Evolutionary conservation across 306 rosid genomes (phyloP).

Genomic region (Alnus glutinosa): DNA sequence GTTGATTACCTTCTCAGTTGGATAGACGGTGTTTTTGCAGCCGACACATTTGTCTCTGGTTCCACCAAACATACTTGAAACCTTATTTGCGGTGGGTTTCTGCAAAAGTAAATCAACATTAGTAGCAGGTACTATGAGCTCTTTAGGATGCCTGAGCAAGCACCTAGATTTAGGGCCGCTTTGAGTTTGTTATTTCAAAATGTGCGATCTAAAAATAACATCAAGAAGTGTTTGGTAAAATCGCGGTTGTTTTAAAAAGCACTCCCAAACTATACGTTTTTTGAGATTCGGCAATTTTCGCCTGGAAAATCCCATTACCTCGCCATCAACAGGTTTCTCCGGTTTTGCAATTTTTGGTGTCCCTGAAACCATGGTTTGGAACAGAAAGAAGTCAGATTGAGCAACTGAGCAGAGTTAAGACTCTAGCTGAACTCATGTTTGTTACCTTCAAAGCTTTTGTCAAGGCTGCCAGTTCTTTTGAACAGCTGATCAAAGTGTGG

Average conservation of each 20-base stretch:
- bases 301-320: conserved; percentile 45
- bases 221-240: no score
- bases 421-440: neutral
- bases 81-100: conserved; percentile 78
- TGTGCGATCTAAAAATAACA: no score
- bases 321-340: conserved; percentile 60
- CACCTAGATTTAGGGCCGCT: neutral
- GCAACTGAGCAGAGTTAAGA: conserved; percentile 15
- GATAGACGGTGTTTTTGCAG: conserved; percentile 89
- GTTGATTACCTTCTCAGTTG: conserved; percentile 80
- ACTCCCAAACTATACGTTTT: no score
- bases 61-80: conserved; percentile 84
- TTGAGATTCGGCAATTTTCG: no score
- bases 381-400: conserved; percentile 15
- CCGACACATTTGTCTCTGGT: conserved; percentile 96
- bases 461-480: conserved; percentile 98
- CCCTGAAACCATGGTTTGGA: conserved; percentile 43
- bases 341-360: conserved; percentile 92
- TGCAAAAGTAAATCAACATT: conserved; percentile 34
- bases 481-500: conserved; percentile 95
- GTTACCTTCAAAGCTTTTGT: conserved; percentile 95
- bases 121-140: conserved; percentile 9
- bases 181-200: no score
- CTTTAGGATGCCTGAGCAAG: conserved; percentile 14
- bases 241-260: no score